Evolutionary conservation across 306 rosid species (phyloP), one percentile per base, ranked within the genome.

Genomic region (Myrica gale): DNA sequence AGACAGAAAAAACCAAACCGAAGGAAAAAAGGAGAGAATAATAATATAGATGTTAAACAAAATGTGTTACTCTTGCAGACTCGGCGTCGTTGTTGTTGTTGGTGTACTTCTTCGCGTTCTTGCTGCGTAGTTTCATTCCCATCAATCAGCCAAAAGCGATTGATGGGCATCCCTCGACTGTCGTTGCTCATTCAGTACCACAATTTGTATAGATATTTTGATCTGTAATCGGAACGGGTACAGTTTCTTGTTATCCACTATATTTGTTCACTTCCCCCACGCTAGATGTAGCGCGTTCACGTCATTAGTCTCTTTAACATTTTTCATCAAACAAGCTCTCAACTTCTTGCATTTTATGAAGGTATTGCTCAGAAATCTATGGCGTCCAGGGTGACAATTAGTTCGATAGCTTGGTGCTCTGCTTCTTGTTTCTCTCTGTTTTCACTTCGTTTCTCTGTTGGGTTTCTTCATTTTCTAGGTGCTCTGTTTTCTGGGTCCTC

Each of bases 201-300:
- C 81, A 79, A 70, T 58, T 50, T 61, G 66, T 69, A 17, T 11
- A 45, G 84, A 84, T 88, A 82, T 86, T 82, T 87, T 48, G 51
- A n/a, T 37, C 42, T 20, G 7, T 58, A 47, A 48, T 23, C n/a
- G 47, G 32, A 57, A 51, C 39, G 41, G 54, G 54, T 48, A 41
- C 48, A 47, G 62, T n/a, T 5, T 5, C 8, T 13, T 16, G 7
- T 7, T 0, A 20, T 68, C 52, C 52, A 32, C 72, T 57, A 13
- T 56, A 66, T 10, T 11, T 72, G 39, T 80, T 63, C 73, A 39
- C 74, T 53, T 17, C n/a, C 21, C 21, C 15, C 54, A 48, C 13
- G 3, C 43, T 16, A 9, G 48, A 73, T 68, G 69, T 16, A 43
- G 48, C 43, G 21, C 39, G 69, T 46, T 44, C 68, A 12, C 72